These are phyloP conservation scores for Byssochlamys sp. DNA, from an alignment of 2,329 filamentous ascomycete genomes.

Conservation along the genomic window DNA sequence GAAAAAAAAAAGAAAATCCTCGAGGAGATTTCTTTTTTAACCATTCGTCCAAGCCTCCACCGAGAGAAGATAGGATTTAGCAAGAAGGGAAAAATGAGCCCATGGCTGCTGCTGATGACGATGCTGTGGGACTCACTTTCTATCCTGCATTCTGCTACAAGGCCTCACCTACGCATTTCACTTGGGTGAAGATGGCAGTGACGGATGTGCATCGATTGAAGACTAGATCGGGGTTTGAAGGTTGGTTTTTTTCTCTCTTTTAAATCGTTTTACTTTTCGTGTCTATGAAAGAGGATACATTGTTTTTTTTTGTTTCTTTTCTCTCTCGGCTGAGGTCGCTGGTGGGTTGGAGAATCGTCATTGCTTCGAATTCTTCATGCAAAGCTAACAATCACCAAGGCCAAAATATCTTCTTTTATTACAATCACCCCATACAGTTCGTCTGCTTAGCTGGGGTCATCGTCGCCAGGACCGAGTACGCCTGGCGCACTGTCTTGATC, in stretches of 20 bases:
- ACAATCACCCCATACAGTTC: slow-evolving; percentile 69
- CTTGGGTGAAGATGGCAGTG: slow-evolving; percentile 54
- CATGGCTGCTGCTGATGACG: slow-evolving; percentile 1
- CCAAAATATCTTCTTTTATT: slow-evolving; percentile 53
- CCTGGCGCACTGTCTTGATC: slow-evolving; percentile 43
- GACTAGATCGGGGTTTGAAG: slow-evolving; percentile 41
- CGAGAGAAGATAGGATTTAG: background rate
- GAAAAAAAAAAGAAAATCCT: too few species aligned
- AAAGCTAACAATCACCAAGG: slow-evolving; percentile 25
- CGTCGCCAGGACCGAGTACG: slow-evolving; percentile 50
- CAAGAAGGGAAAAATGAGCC: background rate
- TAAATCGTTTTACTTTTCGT: background rate
- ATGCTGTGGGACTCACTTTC: slow-evolving; percentile 26
- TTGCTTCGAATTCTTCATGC: background rate
- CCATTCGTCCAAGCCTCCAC: too few species aligned
- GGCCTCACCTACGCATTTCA: slow-evolving; percentile 51
- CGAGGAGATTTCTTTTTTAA: too few species aligned
- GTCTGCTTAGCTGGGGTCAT: slow-evolving; percentile 62
- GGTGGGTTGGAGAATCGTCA: background rate
- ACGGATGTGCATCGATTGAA: slow-evolving; percentile 46
- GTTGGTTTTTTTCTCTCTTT: slow-evolving; percentile 24
- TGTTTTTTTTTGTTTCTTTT: background rate
- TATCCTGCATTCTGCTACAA: slow-evolving; percentile 53
- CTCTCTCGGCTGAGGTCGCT: background rate
- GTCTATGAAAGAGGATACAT: background rate